These are phyloP conservation scores for Flagelloscypha sp. DNA, from an alignment of 768 basidiomycete genomes.

Conservation along the genomic window DNA sequence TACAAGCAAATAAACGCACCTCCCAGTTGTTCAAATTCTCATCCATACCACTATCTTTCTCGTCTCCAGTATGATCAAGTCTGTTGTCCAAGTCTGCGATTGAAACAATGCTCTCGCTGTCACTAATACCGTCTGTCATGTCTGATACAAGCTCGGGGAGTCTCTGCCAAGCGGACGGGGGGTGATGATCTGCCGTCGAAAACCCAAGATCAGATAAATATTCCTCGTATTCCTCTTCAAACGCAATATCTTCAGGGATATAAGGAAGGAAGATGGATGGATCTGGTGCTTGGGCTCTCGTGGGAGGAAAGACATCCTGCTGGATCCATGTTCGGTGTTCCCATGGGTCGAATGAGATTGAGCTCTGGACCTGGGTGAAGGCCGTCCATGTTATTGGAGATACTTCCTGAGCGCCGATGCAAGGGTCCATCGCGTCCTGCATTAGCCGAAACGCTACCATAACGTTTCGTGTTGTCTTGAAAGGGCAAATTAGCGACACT, in stretches of 20 bases:
- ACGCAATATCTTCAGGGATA: constrained; percentile 88
- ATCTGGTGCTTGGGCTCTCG: constrained; percentile 78
- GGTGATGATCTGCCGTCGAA: constrained; percentile 27
- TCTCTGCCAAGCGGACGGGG: constrained; percentile 71
- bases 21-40: constrained; percentile 95
- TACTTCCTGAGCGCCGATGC: constrained; percentile 77
- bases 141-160: constrained; percentile 73
- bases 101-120: constrained; percentile 86
- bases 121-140: constrained; percentile 84
- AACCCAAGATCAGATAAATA: constrained; percentile 84
- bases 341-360: constrained; percentile 63
- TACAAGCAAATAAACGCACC: constrained; percentile 41
- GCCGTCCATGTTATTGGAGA: constrained; percentile 75
- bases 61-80: constrained; percentile 52
- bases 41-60: constrained; percentile 51
- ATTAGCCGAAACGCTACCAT: constrained; percentile 52
- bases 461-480: constrained; percentile 85
- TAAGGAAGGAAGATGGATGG: constrained; percentile 82
- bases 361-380: constrained; percentile 68
- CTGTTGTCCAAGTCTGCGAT: constrained; percentile 81
- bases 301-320: constrained; percentile 91
- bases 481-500: constrained; percentile 3
- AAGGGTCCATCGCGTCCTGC: constrained; percentile 40
- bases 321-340: constrained; percentile 74
- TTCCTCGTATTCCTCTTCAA: constrained; percentile 96